Evolutionary conservation across 352 stramenopile genomes (phyloP), one percentile per base, ranked within the genome.

Genomic region (Thalassiosira hispida): DNA sequence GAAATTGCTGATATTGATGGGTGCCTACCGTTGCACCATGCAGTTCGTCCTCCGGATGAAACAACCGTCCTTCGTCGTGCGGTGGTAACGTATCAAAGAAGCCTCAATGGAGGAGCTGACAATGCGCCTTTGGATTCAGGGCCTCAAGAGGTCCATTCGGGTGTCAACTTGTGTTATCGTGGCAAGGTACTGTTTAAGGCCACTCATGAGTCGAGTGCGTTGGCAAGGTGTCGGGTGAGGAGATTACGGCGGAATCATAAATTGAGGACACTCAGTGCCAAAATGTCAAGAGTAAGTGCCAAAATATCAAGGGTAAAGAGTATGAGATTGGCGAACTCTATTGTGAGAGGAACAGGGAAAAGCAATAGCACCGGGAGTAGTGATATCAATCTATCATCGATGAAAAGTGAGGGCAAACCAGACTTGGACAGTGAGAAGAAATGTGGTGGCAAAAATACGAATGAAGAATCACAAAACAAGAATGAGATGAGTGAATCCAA

Each of bases 11-110:
- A 75, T 31, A 25, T 44, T 29, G 51, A 59, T 27, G 66, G 66
- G 3, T 68, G 60, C 47, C 40, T 75, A 6, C 66, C 66, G n/a
- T 40, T 75, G 9, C 66, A 75, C 49, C 61, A 75, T 56, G 66
- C 66, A 4, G 55, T 75, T 11, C 18, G 55, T 22, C 53, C 66
- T 20, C 0, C 25, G 5, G 66, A 75, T 53, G 42, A 60, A 25
- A 23, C 57, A 12, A 33, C 11, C 0, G 55, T 75, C 1, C 49
- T 61, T 38, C 44, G 62, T 61, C 62, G 44, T 38, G 29, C 29
- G 1, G 62, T 52, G 16, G 1, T 60, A 18, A 23, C 29, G 42
- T 61, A 52, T 71, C 22, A 23, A 25, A 35, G 18, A 31, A 46
- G 56, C 56, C 2, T 53, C 6, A 56, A 42, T 38, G 64, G 56